Evolutionary conservation across 169 alveolate species (phyloP), one percentile per base, ranked within the genome.

Genomic region (Plasmodium knowlesi): DNA sequence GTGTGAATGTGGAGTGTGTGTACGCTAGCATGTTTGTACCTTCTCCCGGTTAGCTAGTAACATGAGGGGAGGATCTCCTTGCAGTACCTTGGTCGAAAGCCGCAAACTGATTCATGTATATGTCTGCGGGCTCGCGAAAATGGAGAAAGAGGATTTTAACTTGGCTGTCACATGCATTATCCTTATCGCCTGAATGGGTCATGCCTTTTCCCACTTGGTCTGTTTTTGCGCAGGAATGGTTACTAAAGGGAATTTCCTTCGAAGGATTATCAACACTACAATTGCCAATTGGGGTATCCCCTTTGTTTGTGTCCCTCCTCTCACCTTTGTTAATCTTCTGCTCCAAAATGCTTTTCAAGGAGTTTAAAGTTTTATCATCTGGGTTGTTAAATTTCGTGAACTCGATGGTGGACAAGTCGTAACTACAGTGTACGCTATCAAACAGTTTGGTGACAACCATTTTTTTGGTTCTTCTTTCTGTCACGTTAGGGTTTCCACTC

Each of bases 101-200:
- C 43, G 82, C 50, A 46, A 88, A 88, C 34, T 88, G 88, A 41
- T 88, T 88, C 94, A 88, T 88, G 32, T 57, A 88, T 78, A 88
- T 88, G 30, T 57, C 22, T 9, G 94, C 83, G 14, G 94, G 94
- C 19, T 88, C 94, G n/a, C 82, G 86, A 30, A 88, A 88, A 73
- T 57, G 70, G 4, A 88, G 76, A 88, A 43, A 88, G 28, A 88
- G 19, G 22, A 80, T 41, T 79, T 88, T 88, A 41, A 88, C 50
- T 54, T 88, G 83, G 43, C 82, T 79, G 46, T 85, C 84, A 83
- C 79, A n/a, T 22, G 54, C 79, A n/a, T 14, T 28, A 34, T 79
- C 50, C 19, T 22, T n/a, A 22, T 67, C 53, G 30, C 82, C 53
- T 88, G 70, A 34, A 57, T 25, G 19, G n/a, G 46, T 57, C 54